A percentile compares a stretch with the other conserved stretches of the same genome.
Conservation (phyloP, 352 stramenopile species). For the Pythium sp. region DNA sequence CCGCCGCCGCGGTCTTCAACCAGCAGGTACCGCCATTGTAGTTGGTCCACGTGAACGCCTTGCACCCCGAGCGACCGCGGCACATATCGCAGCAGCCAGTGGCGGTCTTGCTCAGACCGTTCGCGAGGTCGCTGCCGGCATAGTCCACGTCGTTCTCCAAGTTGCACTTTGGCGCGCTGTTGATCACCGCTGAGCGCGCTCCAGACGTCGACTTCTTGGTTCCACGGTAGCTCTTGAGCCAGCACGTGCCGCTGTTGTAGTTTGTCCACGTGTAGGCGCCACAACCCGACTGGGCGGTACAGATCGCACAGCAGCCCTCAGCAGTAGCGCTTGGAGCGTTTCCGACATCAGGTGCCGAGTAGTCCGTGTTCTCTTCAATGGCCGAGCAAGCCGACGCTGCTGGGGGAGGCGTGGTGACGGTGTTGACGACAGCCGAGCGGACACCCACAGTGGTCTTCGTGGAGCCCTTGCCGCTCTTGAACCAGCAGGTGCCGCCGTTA, state of each 20-base stretch:
- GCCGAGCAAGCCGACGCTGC: conserved; percentile 5
- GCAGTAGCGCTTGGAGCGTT: conserved; percentile 4
- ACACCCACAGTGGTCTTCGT: conserved; percentile 12
- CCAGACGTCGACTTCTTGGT: background rate
- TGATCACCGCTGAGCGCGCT: background rate
- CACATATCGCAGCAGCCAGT: conserved; percentile 5
- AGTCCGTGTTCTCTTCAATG: conserved; percentile 21
- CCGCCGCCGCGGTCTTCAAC: conserved; percentile 33
- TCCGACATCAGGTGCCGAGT: conserved; percentile 20
- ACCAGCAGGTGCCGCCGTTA: conserved; percentile 28
- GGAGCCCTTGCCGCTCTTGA: conserved; percentile 22
- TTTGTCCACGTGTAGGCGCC: conserved; percentile 54
- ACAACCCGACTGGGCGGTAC: conserved; percentile 25
- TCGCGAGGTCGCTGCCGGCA: conserved; percentile 6
- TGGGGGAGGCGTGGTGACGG: background rate
- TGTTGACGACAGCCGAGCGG: conserved; percentile 9
- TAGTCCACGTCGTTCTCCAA: conserved; percentile 12
- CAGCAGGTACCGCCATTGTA: conserved; percentile 50
- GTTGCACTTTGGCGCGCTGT: conserved; percentile 4
- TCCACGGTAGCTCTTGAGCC: conserved; percentile 35
- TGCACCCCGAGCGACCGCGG: conserved; percentile 5
- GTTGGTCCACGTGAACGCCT: conserved; percentile 49
- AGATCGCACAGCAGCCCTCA: conserved; percentile 29
- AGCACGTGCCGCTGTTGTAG: conserved; percentile 53
- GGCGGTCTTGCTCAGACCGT: background rate